Percentiles rank a stretch among this genome's conserved stretches.
These are phyloP conservation scores for Arxiozyma telluris DNA, from an alignment of 1,139 yeast genomes.

Conservation along the genomic window DNA sequence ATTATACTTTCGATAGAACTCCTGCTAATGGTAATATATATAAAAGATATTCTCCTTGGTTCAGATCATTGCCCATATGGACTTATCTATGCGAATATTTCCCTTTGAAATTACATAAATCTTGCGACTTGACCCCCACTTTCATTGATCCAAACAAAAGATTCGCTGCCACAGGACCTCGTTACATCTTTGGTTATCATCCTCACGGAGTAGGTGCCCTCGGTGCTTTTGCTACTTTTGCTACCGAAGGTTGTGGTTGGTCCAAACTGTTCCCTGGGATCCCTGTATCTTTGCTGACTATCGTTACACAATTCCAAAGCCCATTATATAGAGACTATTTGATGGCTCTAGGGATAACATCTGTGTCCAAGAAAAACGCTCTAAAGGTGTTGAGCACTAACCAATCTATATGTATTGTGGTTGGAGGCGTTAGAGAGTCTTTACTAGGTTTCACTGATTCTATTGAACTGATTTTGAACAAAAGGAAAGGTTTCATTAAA, in stretches of 20 bases:
- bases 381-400: constrained; percentile 57
- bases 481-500: constrained; percentile 82
- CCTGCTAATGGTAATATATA: constrained; percentile 67
- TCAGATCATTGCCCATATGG: constrained; percentile 60
- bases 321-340: constrained; percentile 87
- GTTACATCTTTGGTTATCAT: constrained; percentile 86
- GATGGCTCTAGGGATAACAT: constrained; percentile 70
- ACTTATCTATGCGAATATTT: constrained; percentile 66
- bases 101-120: constrained; percentile 68
- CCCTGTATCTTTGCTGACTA: constrained; percentile 65
- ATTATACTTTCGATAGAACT: constrained; percentile 51
- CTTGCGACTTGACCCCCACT: constrained; percentile 68
- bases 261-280: constrained; percentile 71
- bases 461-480: constrained; percentile 59
- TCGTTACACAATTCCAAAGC: constrained; percentile 74
- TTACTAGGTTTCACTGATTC: constrained; percentile 56
- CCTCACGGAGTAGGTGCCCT: constrained; percentile 95
- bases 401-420: constrained; percentile 75
- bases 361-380: constrained; percentile 74
- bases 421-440: constrained; percentile 94
- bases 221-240: constrained; percentile 84
- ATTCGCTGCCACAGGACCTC: constrained; percentile 45
- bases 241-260: constrained; percentile 71
- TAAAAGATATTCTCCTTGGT: constrained; percentile 46
- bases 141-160: constrained; percentile 34